These are phyloP conservation scores for Dimargaris cristalligena DNA, from an alignment of 192 early-diverging fungal species.

Conservation along the genomic window DNA sequence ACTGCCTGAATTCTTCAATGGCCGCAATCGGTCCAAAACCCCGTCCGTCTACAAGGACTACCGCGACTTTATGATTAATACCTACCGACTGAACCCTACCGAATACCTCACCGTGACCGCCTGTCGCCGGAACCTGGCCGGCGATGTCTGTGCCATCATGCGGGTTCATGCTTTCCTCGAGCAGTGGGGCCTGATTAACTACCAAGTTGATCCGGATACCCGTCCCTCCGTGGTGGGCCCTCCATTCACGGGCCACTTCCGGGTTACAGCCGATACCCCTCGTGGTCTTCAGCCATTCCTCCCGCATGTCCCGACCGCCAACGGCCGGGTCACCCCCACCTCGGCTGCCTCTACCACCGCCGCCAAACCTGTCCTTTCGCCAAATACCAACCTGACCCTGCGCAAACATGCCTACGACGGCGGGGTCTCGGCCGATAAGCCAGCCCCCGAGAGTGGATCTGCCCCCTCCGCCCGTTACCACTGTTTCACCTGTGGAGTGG, in stretches of 20 bases:
- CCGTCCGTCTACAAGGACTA: constrained; percentile 85
- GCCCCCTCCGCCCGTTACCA: constrained; percentile 25
- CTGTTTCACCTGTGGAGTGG: constrained; percentile 73
- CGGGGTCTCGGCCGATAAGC: constrained; percentile 10
- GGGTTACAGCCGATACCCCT: constrained; percentile 89
- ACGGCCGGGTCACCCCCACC: constrained; percentile 11
- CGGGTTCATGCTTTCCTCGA: constrained; percentile 96
- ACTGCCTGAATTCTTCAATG: constrained; percentile 93
- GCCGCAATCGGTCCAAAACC: constrained; percentile 82
- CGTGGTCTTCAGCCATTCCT: constrained; percentile 80
- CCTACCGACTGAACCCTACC: constrained; percentile 82
- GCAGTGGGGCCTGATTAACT: constrained; percentile 99
- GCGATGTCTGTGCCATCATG: constrained; percentile 97
- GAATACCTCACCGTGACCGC: constrained; percentile 98
- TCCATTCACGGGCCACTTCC: constrained; percentile 94
- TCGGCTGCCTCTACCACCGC: not conserved
- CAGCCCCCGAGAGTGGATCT: constrained; percentile 21
- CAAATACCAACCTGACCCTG: constrained; percentile 30
- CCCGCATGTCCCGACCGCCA: constrained; percentile 30
- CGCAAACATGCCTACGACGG: constrained; percentile 40
- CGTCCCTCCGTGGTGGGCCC: constrained; percentile 82
- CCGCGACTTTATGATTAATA: constrained; percentile 97
- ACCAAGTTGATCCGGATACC: constrained; percentile 89
- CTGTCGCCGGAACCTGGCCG: constrained; percentile 86
- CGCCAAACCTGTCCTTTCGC: constrained; percentile 9